Percentiles rank a stretch among this genome's conserved stretches.
Conservation (phyloP, 306 rosid species). For the Chamaecrista fasciculata region DNA sequence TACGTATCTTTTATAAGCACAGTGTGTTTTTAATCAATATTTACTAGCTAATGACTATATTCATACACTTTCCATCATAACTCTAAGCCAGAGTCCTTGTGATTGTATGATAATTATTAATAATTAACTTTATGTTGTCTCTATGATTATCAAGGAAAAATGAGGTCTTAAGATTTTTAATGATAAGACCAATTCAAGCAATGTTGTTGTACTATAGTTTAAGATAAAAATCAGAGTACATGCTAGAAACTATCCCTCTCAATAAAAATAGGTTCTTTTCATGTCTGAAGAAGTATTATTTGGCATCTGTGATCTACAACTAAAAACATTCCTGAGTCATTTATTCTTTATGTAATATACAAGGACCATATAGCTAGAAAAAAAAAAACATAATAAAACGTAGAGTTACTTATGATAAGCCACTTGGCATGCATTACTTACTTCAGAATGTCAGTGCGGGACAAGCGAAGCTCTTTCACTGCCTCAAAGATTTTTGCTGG, state of each 20-base stretch:
- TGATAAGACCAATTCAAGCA: slow-evolving; percentile 18
- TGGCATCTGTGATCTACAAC: not conserved
- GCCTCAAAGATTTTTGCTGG: slow-evolving; percentile 56
- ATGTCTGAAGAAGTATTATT: not conserved
- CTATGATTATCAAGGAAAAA: not conserved
- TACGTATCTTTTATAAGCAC: not conserved
- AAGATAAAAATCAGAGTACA: not conserved
- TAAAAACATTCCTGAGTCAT: not conserved
- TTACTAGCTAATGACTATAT: not conserved
- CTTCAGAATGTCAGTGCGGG: slow-evolving; percentile 77
- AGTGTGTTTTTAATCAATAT: not conserved
- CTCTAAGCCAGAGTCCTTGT: not conserved
- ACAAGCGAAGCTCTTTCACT: slow-evolving; percentile 63
- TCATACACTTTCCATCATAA: not conserved
- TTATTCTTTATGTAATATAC: not conserved
- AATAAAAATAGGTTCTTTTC: not conserved
- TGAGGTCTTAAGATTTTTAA: not conserved
- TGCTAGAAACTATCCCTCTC: not conserved
- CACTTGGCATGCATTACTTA: slow-evolving; percentile 44
- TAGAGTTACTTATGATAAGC: slow-evolving; percentile 11
- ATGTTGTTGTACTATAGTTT: not conserved
- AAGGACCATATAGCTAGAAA: slow-evolving; percentile 1
- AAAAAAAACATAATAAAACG: slow-evolving; percentile 3
- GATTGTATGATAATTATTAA: no score
- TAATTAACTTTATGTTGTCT: not conserved